Percentiles rank a stretch among this genome's conserved stretches.
Evolutionary conservation across 2,329 filamentous ascomycete species (phyloP).

Genomic region (Neonectria faginata): DNA sequence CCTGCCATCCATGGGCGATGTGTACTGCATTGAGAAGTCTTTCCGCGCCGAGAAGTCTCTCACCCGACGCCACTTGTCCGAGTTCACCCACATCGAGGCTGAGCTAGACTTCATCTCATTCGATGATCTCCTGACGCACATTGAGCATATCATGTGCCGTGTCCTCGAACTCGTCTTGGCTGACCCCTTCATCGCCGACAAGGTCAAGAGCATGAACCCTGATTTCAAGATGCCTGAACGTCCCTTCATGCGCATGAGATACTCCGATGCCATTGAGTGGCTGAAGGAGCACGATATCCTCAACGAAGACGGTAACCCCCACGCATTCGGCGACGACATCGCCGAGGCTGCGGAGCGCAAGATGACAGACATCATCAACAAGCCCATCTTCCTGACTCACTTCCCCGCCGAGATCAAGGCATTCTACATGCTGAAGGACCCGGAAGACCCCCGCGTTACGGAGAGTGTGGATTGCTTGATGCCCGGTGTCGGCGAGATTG

Average conservation of each 20-base stretch:
- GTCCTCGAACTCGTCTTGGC: constrained; percentile 83
- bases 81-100: constrained; percentile 97
- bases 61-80: constrained; percentile 91
- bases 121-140: constrained; percentile 84
- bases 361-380: constrained; percentile 98
- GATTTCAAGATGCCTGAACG: constrained; percentile 83
- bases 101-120: constrained; percentile 98
- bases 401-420: constrained; percentile 98
- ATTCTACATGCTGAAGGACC: constrained; percentile 98
- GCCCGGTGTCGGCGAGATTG: constrained; percentile 97
- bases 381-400: constrained; percentile 94
- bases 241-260: constrained; percentile 95
- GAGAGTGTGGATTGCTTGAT: constrained; percentile 89
- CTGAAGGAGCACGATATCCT: constrained; percentile 87
- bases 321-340: constrained; percentile 96
- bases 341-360: constrained; percentile 95
- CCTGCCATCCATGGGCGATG: constrained; percentile 88
- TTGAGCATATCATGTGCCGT: constrained; percentile 88
- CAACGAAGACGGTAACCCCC: constrained; percentile 92
- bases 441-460: constrained; percentile 82
- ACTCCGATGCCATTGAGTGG: constrained; percentile 94
- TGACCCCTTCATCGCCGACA: constrained; percentile 77
- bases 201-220: constrained; percentile 90
- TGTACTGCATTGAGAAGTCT: constrained; percentile 98
- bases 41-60: constrained; percentile 98